Conservation (phyloP, 176 grass and related monocot genomes). For the Musa beccarii region DNA sequence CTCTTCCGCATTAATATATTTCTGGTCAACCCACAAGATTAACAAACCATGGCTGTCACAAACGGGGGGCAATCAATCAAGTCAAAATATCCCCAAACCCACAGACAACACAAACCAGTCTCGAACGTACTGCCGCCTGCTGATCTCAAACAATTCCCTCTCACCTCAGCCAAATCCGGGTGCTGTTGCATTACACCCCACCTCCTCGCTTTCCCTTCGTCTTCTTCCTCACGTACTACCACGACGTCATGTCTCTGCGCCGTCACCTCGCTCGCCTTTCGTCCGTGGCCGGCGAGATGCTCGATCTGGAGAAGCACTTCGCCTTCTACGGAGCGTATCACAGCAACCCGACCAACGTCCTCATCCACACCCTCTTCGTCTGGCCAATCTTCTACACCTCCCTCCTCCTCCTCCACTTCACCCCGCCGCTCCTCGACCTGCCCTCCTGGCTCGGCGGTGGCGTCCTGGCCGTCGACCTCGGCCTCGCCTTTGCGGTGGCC, state of each 20-base stretch:
- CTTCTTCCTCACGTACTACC: no score
- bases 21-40: no score
- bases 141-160: no score
- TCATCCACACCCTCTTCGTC: conserved; percentile 50
- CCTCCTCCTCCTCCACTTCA: conserved; percentile 22
- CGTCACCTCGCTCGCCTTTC: not conserved
- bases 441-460: conserved; percentile 3
- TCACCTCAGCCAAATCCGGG: no score
- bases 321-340: conserved; percentile 73
- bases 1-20: no score
- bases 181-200: no score
- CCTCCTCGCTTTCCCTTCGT: no score
- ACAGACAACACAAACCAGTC: no score
- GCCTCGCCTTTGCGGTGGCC: not conserved
- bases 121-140: no score
- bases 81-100: no score
- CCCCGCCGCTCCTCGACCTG: conserved; percentile 9
- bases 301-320: conserved; percentile 92
- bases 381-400: conserved; percentile 58
- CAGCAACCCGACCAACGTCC: conserved; percentile 58
- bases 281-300: conserved; percentile 30
- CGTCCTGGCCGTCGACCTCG: conserved; percentile 2
- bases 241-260: not conserved
- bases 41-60: no score
- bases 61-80: no score